Percentiles rank a stretch among this genome's conserved stretches.
phyloP scores from a whole-genome alignment of 495 filamentous ascomycete genomes.

The Chaetomium tenue region DNA sequence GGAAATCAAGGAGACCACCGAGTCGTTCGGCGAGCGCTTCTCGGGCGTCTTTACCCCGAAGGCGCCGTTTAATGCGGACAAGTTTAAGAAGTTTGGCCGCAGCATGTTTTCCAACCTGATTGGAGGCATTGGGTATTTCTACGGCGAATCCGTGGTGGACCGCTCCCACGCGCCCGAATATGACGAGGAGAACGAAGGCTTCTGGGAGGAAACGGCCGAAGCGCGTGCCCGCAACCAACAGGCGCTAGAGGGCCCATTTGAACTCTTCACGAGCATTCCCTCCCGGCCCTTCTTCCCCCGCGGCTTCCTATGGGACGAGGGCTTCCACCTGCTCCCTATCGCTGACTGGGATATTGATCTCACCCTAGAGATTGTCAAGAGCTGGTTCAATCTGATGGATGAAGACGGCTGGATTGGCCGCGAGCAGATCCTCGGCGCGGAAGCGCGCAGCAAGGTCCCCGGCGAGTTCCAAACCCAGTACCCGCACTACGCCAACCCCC shows the following conservation, averaged over 20 bases:
- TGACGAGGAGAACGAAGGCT: conserved; percentile 93
- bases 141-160: conserved; percentile 82
- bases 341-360: conserved; percentile 92
- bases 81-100: conserved; percentile 77
- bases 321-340: conserved; percentile 91
- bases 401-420: conserved; percentile 97
- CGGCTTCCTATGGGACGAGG: conserved; percentile 97
- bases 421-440: conserved; percentile 92
- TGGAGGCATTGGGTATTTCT: conserved; percentile 93
- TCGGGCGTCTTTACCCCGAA: conserved; percentile 67
- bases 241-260: conserved; percentile 74
- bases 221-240: conserved; percentile 65
- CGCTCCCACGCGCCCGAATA: conserved; percentile 88
- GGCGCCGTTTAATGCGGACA: conserved; percentile 68
- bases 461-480: conserved; percentile 95
- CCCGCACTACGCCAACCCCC: conserved; percentile 96
- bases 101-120: conserved; percentile 93
- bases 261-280: conserved; percentile 90
- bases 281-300: conserved; percentile 94
- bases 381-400: conserved; percentile 94
- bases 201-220: conserved; percentile 84
- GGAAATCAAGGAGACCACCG: conserved; percentile 62
- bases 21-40: conserved; percentile 73
- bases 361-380: conserved; percentile 86
- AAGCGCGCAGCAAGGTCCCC: conserved; percentile 94